Conservation (phyloP, 257 asterid genomes). For the Solanum bulbocastanum region DNA sequence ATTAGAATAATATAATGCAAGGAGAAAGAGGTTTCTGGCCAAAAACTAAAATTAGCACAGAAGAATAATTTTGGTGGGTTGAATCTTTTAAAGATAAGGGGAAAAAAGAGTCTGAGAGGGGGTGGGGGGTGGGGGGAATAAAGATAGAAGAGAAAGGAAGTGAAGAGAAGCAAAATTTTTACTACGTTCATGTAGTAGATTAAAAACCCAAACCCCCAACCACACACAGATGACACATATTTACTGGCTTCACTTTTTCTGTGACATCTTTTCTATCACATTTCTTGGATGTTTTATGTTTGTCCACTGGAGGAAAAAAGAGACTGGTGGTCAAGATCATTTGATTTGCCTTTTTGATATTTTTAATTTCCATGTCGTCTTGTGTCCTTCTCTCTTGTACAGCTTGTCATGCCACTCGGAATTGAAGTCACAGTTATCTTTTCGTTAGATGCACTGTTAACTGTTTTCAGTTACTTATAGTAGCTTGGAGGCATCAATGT, state of each 20-base stretch:
- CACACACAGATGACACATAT: background rate
- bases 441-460: background rate
- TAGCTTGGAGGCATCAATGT: background rate
- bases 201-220: background rate
- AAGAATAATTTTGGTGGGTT: background rate
- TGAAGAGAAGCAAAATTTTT: background rate
- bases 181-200: background rate
- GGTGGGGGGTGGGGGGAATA: background rate
- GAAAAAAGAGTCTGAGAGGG: background rate
- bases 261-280: background rate
- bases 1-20: background rate
- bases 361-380: background rate
- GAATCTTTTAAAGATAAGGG: background rate
- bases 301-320: background rate
- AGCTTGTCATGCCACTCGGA: background rate
- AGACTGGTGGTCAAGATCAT: background rate
- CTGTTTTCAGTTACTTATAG: background rate
- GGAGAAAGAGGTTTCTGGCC: background rate
- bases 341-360: background rate
- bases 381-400: background rate
- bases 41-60: background rate
- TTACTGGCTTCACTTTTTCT: background rate
- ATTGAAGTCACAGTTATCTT: background rate
- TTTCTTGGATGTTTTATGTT: background rate
- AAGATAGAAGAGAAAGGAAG: too few species aligned